Base-by-base conservation (phyloP, 495 filamentous ascomycete genomes). In the Peziza echinospora region DNA sequence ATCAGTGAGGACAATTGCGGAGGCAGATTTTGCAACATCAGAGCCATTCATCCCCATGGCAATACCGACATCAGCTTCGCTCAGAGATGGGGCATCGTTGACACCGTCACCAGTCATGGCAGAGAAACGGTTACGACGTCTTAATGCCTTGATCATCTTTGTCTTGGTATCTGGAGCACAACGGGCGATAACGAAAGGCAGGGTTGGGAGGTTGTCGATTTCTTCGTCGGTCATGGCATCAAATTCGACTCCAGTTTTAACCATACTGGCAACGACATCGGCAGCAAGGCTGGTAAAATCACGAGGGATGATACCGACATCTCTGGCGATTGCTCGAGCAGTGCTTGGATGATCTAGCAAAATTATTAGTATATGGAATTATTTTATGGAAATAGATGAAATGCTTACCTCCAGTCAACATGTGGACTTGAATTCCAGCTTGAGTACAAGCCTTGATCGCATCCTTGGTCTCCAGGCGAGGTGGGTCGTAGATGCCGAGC, bases 1-100 rank as follows among this genome's bases (percentile, higher is more conserved):
- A 60, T 89, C 82, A 0, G 83, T 86, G 19, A 91, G 64, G 9
- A 91, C 82, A 56, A 91, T 84, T 59, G 86, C 84, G 3, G 83
- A 76, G 1, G 83, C 83, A 26, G 80, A 81, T 58, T 86, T 91
- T 22, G 84, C 84, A n/a, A 92, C 84, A 51, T 92, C 85, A 21
- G 79, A 84, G 4, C 84, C 85, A 22, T 70, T 68, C 40, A 77
- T 72, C 24, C 71, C 76, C 62, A 80, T 74, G 3, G 77, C 76
- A 48, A 82, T 71, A 44, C 77, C 77, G 5, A 81, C 70, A 53
- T 82, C 72, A 21, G 77, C 73, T 23, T 68, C 64, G 44, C 74
- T 73, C 34, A 82, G 63, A 24, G 74, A 73, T 6, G 77, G 77
- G 7, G 75, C 71, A 53, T 82, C 77, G 51, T 82, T 82, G 46